Base-by-base conservation (phyloP, 257 asterid species). In the Eustoma russellianum region DNA sequence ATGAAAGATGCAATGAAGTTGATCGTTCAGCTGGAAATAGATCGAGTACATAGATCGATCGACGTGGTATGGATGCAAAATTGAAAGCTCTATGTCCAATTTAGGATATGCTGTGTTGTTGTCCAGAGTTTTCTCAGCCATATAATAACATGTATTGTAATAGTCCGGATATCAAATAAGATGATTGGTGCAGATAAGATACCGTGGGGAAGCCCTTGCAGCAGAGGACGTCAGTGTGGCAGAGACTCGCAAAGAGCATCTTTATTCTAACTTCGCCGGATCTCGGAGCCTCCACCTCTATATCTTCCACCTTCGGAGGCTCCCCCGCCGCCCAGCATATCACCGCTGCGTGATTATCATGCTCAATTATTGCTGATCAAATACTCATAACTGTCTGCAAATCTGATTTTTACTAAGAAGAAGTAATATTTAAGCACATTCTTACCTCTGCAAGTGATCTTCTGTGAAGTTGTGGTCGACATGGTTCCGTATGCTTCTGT, bases 211-310 rank as follows among this genome's bases (percentile, higher is more conserved):
- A 74, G 33, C 82, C 91, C 11, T 17, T 55, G 77, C 74, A 58
- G 67, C 69, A 68, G 41, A 79, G 72, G 45, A 82, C 72, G 54
- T 82, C 87, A 2, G 87, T 74, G 55, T 77, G 82, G 66, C 87
- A 79, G 48, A 76, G 68, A 70, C 87, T 82, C 7, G 87, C 83
- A 53, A 61, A 77, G 3, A 74, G 50, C 77, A 82, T 79, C 77
- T 65, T 76, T 24, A 82, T 61, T 46, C 87, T 54, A 47, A 79
- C 80, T 74, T 82, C 91, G 5, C 78, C 77, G 0, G 68, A 16
- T 56, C 65, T 70, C 0, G 91, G 86, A 40, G 79, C 66, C 5
- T 76, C 82, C 17, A 76, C 91, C 61, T 49, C 63, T 62, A 79
- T 79, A 62, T 82, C 84, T 52, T 76, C 84, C 61, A 79, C 53